Conservation (phyloP, 345 rosid species). For the Linum usitatissimum region DNA sequence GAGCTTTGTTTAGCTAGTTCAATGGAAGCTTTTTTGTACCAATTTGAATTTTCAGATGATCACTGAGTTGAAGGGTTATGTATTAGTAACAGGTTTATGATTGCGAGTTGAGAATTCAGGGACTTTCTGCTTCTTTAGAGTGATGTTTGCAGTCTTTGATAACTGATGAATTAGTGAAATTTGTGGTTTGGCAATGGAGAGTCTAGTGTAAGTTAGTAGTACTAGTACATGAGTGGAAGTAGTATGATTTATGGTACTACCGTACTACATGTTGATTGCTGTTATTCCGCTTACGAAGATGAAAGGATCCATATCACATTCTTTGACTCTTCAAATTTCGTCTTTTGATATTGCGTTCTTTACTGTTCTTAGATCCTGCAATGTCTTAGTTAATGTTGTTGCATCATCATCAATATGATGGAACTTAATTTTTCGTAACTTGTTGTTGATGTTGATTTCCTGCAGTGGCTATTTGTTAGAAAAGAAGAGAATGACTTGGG, state of each 20-base stretch:
- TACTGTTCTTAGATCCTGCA: too few species aligned
- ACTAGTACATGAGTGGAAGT: not conserved
- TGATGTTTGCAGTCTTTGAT: too few species aligned
- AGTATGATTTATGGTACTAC: too few species aligned
- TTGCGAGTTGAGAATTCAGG: not conserved
- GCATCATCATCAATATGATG: not conserved
- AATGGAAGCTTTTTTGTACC: too few species aligned
- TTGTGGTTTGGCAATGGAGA: not conserved
- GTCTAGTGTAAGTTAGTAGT: not conserved
- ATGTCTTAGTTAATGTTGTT: not conserved
- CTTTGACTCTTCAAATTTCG: too few species aligned
- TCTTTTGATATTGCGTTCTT: too few species aligned
- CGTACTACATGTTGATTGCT: not conserved
- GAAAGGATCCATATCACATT: not conserved
- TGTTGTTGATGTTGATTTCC: conserved; percentile 20
- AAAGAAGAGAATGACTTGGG: conserved; percentile 59
- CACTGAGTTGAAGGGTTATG: too few species aligned
- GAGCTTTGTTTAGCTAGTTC: too few species aligned
- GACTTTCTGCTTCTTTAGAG: not conserved
- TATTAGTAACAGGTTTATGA: too few species aligned
- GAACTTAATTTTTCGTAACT: conserved; percentile 6
- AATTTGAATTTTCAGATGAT: too few species aligned
- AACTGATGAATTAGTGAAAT: not conserved
- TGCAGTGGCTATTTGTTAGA: conserved; percentile 69
- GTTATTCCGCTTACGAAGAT: not conserved